Evolutionary conservation across 495 filamentous ascomycete species (phyloP).

Genomic region (Neurospora sp.): DNA sequence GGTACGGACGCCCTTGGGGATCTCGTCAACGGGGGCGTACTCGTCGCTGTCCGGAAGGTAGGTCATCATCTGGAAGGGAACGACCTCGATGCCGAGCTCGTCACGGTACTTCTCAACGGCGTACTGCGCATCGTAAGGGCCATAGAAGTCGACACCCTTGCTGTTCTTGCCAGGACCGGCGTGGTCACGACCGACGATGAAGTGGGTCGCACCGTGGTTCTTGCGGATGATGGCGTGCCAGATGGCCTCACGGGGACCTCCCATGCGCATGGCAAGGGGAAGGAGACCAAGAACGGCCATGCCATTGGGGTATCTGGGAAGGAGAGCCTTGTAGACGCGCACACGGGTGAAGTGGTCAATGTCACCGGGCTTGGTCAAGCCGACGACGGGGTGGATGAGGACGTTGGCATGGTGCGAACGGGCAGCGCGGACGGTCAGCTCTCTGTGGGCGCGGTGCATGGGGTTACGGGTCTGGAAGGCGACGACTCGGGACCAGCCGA

Average conservation of each 20-base stretch:
- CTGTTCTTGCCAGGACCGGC: slow-evolving; percentile 95
- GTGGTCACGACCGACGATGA: slow-evolving; percentile 97
- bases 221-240: slow-evolving; percentile 99
- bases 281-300: slow-evolving; percentile 97
- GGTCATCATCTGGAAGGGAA: slow-evolving; percentile 99
- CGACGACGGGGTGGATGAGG: slow-evolving; percentile 97
- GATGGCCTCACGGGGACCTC: slow-evolving; percentile 93
- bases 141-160: slow-evolving; percentile 94
- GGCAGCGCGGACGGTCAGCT: slow-evolving; percentile 93
- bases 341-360: slow-evolving; percentile 99
- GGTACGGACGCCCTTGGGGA: slow-evolving; percentile 71
- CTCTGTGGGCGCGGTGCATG: slow-evolving; percentile 97
- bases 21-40: slow-evolving; percentile 86
- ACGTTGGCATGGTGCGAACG: slow-evolving; percentile 94
- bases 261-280: slow-evolving; percentile 97
- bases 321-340: slow-evolving; percentile 92
- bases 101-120: slow-evolving; percentile 93
- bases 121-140: slow-evolving; percentile 96
- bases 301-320: slow-evolving; percentile 96
- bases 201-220: slow-evolving; percentile 98
- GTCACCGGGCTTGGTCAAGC: slow-evolving; percentile 95
- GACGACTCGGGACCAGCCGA: slow-evolving; percentile 92
- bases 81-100: slow-evolving; percentile 96
- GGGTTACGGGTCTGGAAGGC: slow-evolving; percentile 99
- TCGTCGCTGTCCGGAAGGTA: slow-evolving; percentile 96